These are phyloP conservation scores for Casuarina glauca DNA, from an alignment of 306 rosid species.

Conservation along the genomic window DNA sequence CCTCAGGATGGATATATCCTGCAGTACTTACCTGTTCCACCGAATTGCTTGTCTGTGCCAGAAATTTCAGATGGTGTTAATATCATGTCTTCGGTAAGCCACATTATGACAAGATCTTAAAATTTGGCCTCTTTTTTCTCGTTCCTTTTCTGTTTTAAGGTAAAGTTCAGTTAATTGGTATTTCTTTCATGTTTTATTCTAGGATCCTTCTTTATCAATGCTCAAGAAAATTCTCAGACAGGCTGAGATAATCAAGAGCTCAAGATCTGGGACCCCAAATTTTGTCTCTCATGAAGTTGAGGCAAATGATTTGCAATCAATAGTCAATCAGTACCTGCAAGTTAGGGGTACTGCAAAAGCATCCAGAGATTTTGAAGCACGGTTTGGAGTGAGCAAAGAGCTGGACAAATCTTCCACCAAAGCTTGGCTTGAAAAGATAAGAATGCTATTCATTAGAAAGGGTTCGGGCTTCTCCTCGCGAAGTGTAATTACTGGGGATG, in stretches of 20 bases:
- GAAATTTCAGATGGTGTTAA: conserved; percentile 96
- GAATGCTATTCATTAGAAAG: conserved; percentile 81
- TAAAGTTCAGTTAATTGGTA: not conserved
- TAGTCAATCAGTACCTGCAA: conserved; percentile 75
- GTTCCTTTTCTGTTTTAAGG: not conserved
- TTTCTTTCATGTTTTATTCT: conserved; percentile 23
- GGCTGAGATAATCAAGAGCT: conserved; percentile 64
- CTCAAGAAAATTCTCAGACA: conserved; percentile 76
- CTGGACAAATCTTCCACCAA: conserved; percentile 64
- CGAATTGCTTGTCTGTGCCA: conserved; percentile 90
- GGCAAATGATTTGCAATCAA: conserved; percentile 74
- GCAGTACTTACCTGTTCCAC: conserved; percentile 81
- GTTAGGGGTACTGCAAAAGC: conserved; percentile 75
- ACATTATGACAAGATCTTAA: conserved; percentile 17
- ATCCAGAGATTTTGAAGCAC: conserved; percentile 64
- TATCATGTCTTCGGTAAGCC: conserved; percentile 76
- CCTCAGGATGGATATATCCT: conserved; percentile 90
- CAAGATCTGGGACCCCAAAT: conserved; percentile 84
- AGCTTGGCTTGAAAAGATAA: conserved; percentile 94
- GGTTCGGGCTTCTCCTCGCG: conserved; percentile 99
- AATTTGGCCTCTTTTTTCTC: not conserved
- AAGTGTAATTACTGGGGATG: conserved; percentile 92
- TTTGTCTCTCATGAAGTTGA: conserved; percentile 82
- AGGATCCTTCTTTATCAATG: conserved; percentile 85
- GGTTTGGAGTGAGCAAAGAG: conserved; percentile 71